These are phyloP conservation scores for Crotalaria pallida DNA, from an alignment of 306 rosid species.

Conservation along the genomic window DNA sequence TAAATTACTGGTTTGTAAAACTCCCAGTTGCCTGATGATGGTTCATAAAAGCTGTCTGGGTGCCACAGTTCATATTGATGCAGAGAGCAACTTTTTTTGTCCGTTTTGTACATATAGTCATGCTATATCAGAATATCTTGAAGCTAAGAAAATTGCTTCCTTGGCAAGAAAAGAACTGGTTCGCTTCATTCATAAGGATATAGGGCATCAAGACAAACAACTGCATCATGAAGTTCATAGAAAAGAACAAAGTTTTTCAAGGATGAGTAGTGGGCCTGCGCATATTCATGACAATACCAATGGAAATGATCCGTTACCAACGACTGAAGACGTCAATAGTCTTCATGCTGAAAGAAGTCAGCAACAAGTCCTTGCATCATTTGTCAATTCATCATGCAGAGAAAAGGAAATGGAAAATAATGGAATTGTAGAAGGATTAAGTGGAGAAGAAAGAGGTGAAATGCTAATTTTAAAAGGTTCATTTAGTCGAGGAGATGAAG, in stretches of 20 bases:
- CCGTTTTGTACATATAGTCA: constrained; percentile 67
- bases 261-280: constrained; percentile 15
- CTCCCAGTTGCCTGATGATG: constrained; percentile 49
- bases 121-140: constrained; percentile 48
- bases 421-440: constrained; percentile 8
- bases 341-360: constrained; percentile 15
- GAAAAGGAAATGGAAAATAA: constrained; percentile 24
- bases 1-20: constrained; percentile 49
- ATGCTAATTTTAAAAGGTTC: constrained; percentile 19
- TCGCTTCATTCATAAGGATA: constrained; percentile 32
- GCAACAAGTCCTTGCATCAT: constrained; percentile 21
- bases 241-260: constrained; percentile 20
- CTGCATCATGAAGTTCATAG: constrained; percentile 16
- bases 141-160: constrained; percentile 51
- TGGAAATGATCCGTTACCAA: constrained; percentile 23
- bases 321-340: constrained; percentile 25
- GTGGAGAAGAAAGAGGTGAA: constrained; percentile 22
- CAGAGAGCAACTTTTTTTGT: constrained; percentile 44
- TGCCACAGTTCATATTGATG: constrained; percentile 32
- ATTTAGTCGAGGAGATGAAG: constrained; percentile 23
- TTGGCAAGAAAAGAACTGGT: constrained; percentile 42
- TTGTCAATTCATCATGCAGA: constrained; percentile 13
- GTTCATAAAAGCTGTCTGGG: constrained; percentile 62
- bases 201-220: constrained; percentile 19
- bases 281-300: constrained; percentile 24